Conservation (phyloP, 208 protist genomes). For the Crithidia thermophila region DNA sequence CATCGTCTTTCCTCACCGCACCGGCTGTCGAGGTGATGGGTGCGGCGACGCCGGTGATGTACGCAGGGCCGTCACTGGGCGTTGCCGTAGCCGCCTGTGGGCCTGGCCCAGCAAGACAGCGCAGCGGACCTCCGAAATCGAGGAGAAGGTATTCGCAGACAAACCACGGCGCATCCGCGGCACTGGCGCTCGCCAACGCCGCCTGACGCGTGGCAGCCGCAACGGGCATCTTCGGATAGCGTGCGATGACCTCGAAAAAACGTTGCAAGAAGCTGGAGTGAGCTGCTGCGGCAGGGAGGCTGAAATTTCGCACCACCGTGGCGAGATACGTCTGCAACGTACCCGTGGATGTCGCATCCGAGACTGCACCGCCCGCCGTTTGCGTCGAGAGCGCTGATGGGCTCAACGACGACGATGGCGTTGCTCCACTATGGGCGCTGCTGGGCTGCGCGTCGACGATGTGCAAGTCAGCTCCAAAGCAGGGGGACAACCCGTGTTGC, state of each 20-base stretch:
- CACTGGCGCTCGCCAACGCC: slow-evolving; percentile 19
- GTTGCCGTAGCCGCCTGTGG: too few relatives aligned
- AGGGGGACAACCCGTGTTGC: slow-evolving; percentile 14
- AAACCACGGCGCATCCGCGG: slow-evolving; percentile 58
- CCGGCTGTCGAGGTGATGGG: background rate
- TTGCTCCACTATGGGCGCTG: background rate
- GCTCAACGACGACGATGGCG: background rate
- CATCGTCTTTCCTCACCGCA: background rate
- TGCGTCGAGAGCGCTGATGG: background rate
- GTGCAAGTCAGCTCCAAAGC: slow-evolving; percentile 36
- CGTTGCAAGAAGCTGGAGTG: slow-evolving; percentile 22
- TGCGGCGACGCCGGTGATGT: background rate
- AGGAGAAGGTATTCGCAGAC: slow-evolving; percentile 48
- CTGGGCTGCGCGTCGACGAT: slow-evolving; percentile 25
- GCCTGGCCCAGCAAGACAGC: slow-evolving; percentile 30
- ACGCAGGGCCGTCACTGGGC: too few relatives aligned
- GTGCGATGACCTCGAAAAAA: slow-evolving; percentile 35
- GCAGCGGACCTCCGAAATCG: slow-evolving; percentile 61
- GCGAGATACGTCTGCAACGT: slow-evolving; percentile 29
- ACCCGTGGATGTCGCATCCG: too few relatives aligned
- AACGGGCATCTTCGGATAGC: slow-evolving; percentile 28
- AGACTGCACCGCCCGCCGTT: slow-evolving; percentile 11
- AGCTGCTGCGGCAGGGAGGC: slow-evolving; percentile 15
- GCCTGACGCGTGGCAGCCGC: slow-evolving; percentile 42
- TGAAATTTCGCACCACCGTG: slow-evolving; percentile 37